These are phyloP conservation scores for Pythium sukuiense DNA, from an alignment of 352 stramenopile species.

Conservation along the genomic window DNA sequence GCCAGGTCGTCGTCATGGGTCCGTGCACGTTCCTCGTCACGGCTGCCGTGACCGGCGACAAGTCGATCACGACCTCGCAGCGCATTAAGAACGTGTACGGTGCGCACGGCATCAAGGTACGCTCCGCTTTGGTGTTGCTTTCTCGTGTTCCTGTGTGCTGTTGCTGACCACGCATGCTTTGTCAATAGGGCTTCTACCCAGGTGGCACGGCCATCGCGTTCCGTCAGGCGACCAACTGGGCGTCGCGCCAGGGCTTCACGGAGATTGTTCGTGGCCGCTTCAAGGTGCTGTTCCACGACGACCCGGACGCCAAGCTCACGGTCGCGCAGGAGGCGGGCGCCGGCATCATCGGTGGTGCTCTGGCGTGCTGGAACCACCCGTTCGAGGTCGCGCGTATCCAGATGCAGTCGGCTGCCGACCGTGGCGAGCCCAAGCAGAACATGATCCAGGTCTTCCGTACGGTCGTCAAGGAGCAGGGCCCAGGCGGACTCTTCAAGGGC, in stretches of 20 bases:
- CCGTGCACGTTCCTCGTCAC: constrained; percentile 92
- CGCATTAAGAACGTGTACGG: constrained; percentile 84
- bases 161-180: background rate
- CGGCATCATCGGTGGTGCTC: constrained; percentile 82
- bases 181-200: constrained; percentile 80
- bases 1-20: constrained; percentile 89
- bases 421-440: constrained; percentile 87
- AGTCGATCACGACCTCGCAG: constrained; percentile 84
- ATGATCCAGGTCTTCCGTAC: constrained; percentile 89
- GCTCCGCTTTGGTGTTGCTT: background rate
- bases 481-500: constrained; percentile 87
- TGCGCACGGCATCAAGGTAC: constrained; percentile 75
- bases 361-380: constrained; percentile 92
- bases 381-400: constrained; percentile 92
- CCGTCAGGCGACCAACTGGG: constrained; percentile 91
- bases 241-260: constrained; percentile 88
- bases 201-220: constrained; percentile 90
- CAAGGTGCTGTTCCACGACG: constrained; percentile 83
- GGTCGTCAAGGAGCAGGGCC: constrained; percentile 84
- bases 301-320: constrained; percentile 86
- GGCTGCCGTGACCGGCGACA: constrained; percentile 87
- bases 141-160: background rate
- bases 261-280: constrained; percentile 86
- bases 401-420: constrained; percentile 89
- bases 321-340: constrained; percentile 83